Conservation (phyloP, 2,329 filamentous ascomycete genomes). For the Sphaceloma murrayae region DNA sequence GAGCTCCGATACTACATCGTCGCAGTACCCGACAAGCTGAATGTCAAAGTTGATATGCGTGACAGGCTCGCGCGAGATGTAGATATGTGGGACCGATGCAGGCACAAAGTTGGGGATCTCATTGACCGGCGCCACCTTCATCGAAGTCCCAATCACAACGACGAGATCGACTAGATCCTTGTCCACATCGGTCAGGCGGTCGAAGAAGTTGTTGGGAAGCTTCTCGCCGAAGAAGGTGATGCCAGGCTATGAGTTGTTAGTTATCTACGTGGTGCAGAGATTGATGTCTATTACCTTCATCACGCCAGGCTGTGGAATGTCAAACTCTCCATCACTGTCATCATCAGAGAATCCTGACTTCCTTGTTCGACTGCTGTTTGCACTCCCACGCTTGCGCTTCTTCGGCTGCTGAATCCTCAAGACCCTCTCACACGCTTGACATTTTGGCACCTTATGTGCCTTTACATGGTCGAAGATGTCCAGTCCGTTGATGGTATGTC, state of each 20-base stretch:
- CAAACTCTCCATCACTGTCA: conserved; percentile 51
- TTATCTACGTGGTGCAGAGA: neutral
- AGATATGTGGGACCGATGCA: conserved; percentile 28
- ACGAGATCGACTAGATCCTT: conserved; percentile 74
- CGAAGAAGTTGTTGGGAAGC: conserved; percentile 73
- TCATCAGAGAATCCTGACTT: conserved; percentile 43
- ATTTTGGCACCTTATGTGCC: conserved; percentile 65
- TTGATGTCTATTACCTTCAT: conserved; percentile 51
- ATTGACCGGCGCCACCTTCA: conserved; percentile 91
- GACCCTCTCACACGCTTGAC: conserved; percentile 56
- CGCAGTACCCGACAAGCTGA: conserved; percentile 90
- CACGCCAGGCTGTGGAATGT: conserved; percentile 61
- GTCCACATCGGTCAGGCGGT: conserved; percentile 72
- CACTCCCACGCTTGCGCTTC: conserved; percentile 39
- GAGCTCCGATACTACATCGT: conserved; percentile 79
- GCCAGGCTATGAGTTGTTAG: conserved; percentile 54
- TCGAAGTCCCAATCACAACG: conserved; percentile 88
- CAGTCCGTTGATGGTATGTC: conserved; percentile 62
- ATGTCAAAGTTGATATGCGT: conserved; percentile 92
- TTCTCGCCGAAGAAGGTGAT: conserved; percentile 97
- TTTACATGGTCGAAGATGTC: conserved; percentile 71
- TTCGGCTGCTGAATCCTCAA: conserved; percentile 18
- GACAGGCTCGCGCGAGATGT: conserved; percentile 50
- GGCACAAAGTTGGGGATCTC: conserved; percentile 51
- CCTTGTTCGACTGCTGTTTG: conserved; percentile 31